Percentiles rank a stretch among this genome's conserved stretches.
Evolutionary conservation across 225 moss, liverwort and hornwort genomes (phyloP).

Genomic region (Polytrichum commune): DNA sequence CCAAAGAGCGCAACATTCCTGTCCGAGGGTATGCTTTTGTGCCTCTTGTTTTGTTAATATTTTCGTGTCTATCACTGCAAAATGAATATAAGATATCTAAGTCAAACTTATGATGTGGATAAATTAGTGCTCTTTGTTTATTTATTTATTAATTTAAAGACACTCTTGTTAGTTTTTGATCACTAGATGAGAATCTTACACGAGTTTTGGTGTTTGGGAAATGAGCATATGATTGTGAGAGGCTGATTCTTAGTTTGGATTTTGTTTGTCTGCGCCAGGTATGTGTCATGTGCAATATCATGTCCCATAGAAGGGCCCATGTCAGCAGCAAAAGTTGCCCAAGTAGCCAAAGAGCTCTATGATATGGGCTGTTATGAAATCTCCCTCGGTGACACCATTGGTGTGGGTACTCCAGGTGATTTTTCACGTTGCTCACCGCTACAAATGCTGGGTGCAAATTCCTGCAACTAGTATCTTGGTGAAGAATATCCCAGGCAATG

Average conservation of each 20-base stretch:
- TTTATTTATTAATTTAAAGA: neutral
- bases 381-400: conserved; percentile 93
- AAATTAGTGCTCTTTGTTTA: neutral
- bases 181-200: neutral
- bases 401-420: conserved; percentile 90
- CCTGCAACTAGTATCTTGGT: neutral
- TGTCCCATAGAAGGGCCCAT: conserved; percentile 91
- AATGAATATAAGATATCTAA: too few relatives aligned
- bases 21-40: conserved; percentile 67
- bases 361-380: conserved; percentile 97
- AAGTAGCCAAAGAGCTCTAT: conserved; percentile 75
- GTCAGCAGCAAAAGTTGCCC: conserved; percentile 67
- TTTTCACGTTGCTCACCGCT: neutral
- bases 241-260: neutral
- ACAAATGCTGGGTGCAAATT: neutral
- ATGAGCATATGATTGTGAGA: neutral
- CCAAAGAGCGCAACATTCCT: conserved; percentile 68
- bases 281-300: conserved; percentile 85
- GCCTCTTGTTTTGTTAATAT: neutral
- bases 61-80: too few relatives aligned
- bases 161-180: neutral
- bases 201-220: too few relatives aligned
- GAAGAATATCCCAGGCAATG: neutral
- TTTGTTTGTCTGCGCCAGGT: conserved; percentile 21
- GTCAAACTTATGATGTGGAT: too few relatives aligned